phyloP scores from a whole-genome alignment of 1,139 yeast genomes.

The Lodderomyces margitis region DNA sequence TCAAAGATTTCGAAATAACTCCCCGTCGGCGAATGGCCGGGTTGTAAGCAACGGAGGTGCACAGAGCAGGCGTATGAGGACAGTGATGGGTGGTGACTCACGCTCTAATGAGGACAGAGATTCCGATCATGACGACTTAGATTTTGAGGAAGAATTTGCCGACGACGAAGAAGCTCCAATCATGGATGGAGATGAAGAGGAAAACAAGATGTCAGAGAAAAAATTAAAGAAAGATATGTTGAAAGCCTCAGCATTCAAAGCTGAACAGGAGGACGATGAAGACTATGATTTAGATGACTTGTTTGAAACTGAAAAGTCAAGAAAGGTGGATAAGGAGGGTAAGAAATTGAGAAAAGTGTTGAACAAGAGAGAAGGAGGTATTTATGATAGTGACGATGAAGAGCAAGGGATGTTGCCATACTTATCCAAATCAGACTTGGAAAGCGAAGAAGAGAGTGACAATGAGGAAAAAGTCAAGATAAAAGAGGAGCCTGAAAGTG shows the following conservation, averaged over 20 bases:
- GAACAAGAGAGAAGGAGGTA: slow-evolving; percentile 83
- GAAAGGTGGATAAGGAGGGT: slow-evolving; percentile 90
- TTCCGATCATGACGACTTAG: slow-evolving; percentile 88
- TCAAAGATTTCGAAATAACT: slow-evolving; percentile 41
- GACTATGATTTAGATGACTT: slow-evolving; percentile 54
- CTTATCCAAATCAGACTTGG: slow-evolving; percentile 69
- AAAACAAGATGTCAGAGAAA: slow-evolving; percentile 83
- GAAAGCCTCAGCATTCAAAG: slow-evolving; percentile 73
- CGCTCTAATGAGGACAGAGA: slow-evolving; percentile 46
- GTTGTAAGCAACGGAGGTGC: slow-evolving; percentile 21
- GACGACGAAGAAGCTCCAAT: slow-evolving; percentile 99
- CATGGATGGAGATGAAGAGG: slow-evolving; percentile 95
- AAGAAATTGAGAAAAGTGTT: slow-evolving; percentile 79
- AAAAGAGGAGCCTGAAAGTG: slow-evolving; percentile 34
- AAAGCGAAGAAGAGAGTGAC: slow-evolving; percentile 51
- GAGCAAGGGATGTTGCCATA: slow-evolving; percentile 64
- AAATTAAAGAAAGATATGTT: slow-evolving; percentile 90
- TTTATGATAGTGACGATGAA: slow-evolving; percentile 88
- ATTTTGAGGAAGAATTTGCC: slow-evolving; percentile 94
- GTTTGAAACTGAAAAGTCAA: slow-evolving; percentile 58
- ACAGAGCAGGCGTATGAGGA: slow-evolving; percentile 29
- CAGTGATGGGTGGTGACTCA: slow-evolving; percentile 54
- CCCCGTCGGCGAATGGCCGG: slow-evolving; percentile 17
- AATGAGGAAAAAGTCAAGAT: slow-evolving; percentile 37
- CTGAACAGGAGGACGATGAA: slow-evolving; percentile 55